Percentiles rank a stretch among this genome's conserved stretches.
These are phyloP conservation scores for Colletotrichum graminicola DNA, from an alignment of 2,329 filamentous ascomycete species.

Conservation along the genomic window DNA sequence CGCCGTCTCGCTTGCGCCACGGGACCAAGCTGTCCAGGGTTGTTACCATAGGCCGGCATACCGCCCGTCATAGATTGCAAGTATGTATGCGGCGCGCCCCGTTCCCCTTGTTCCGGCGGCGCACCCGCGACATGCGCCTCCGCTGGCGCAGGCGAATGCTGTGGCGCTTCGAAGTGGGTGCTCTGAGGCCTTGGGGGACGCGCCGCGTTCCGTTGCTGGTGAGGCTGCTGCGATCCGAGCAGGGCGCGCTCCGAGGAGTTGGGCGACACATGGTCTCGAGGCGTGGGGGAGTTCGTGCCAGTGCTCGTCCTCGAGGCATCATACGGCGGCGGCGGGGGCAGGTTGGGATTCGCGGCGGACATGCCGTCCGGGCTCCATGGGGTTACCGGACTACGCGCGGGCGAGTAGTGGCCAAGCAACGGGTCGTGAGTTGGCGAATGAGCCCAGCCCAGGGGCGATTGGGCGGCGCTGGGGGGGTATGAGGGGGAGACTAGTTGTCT, in stretches of 20 bases:
- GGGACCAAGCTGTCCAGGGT: constrained; percentile 32
- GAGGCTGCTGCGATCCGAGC: constrained; percentile 20
- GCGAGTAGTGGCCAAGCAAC: constrained; percentile 12
- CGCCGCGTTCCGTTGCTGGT: constrained; percentile 14
- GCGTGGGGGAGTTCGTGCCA: constrained; percentile 22
- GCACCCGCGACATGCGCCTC: constrained; percentile 17
- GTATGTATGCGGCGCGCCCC: constrained; percentile 18
- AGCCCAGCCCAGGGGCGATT: constrained; percentile 10
- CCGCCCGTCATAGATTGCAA: constrained; percentile 39
- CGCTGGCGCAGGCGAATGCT: constrained; percentile 21
- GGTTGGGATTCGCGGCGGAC: constrained; percentile 41
- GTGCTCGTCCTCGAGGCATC: constrained; percentile 26
- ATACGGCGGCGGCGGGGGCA: constrained; percentile 42
- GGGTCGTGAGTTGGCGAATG: constrained; percentile 27
- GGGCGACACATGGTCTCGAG: constrained; percentile 22
- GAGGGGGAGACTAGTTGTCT: constrained; percentile 13
- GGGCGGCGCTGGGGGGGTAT: constrained; percentile 22
- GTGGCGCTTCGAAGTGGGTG: constrained; percentile 4
- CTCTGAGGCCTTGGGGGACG: background rate
- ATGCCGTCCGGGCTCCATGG: constrained; percentile 42
- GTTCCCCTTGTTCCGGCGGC: constrained; percentile 1
- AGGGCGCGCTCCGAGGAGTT: constrained; percentile 28
- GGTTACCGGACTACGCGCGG: constrained; percentile 13
- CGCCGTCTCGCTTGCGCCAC: constrained; percentile 36
- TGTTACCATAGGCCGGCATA: constrained; percentile 35